Base-by-base conservation (phyloP, 2,329 filamentous ascomycete species). In the Aspergillus tubingensis region DNA sequence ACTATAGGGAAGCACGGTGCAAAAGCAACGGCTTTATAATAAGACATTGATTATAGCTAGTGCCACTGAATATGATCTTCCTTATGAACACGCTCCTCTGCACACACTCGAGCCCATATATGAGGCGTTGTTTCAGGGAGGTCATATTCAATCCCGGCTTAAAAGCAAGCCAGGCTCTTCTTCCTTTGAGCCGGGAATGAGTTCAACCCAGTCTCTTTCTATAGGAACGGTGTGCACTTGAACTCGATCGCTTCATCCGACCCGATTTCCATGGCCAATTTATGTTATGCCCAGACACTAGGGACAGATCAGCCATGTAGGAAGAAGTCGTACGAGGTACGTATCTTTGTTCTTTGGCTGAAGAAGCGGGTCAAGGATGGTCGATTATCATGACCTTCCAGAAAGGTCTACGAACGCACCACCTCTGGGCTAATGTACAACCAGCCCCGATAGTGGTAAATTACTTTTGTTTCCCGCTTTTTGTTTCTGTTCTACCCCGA, bases 301-400 rank as follows among this genome's bases (percentile, higher is more conserved):
- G 32, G 32, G 32, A 36, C 11, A 36, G 32, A 36, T 36, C 32
- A 36, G 4, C 32, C 32, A 36, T 36, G 32, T 36, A 36, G 32
- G 11, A 36, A 36, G 11, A 36, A 36, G 32, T 36, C 11, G 32
- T 36, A 36, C 32, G 32, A 36, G 32, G 32, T 36, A 36, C 32
- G 32, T 36, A 36, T 36, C 32, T 13, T 36, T 36, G 32, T 36
- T 15, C 32, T 13, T 2, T 36, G 32, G 32, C 32, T 21, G 41
- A 44, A 21, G 41, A 44, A 44, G 41, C 41, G 41, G 41, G 41
- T 44, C 53, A 55, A 47, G 21, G 21, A 55, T 55, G 6, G 41
- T 44, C 39, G 36, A 53, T 44, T 23, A 25, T 53, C 51, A 47
- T 23, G 53, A 21, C 17, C 27, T 55, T 47, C 41, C 53, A 55